Conservation (phyloP, 371 early-diverging fungal genomes). For the Circinella minor region DNA sequence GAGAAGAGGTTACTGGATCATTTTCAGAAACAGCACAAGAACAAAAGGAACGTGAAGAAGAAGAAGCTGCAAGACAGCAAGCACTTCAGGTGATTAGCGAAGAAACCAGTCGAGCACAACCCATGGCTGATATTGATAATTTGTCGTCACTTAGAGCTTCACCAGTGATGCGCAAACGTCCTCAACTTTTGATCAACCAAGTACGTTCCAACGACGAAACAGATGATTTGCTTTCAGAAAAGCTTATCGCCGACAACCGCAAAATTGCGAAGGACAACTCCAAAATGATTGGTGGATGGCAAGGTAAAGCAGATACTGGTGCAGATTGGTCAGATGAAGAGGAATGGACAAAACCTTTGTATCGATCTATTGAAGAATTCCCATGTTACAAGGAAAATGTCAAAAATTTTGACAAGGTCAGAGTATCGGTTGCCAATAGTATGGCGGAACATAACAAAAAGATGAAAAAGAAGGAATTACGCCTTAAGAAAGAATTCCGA, state of each 20-base stretch:
- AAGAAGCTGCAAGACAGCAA: conserved; percentile 43
- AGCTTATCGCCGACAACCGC: conserved; percentile 66
- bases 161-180: conserved; percentile 45
- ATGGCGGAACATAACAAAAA: conserved; percentile 25
- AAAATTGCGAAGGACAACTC: conserved; percentile 57
- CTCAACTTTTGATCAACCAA: conserved; percentile 51
- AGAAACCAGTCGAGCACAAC: conserved; percentile 21
- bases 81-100: conserved; percentile 47
- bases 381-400: conserved; percentile 65
- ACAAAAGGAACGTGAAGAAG: conserved; percentile 26
- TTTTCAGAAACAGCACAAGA: conserved; percentile 23
- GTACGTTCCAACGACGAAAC: conserved; percentile 39
- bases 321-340: conserved; percentile 50
- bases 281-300: conserved; percentile 44
- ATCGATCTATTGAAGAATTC: conserved; percentile 57
- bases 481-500: conserved; percentile 47
- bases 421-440: conserved; percentile 26
- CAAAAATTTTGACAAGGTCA: conserved; percentile 29
- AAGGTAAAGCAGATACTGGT: conserved; percentile 30
- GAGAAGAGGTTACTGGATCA: neutral
- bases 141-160: conserved; percentile 26
- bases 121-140: conserved; percentile 28
- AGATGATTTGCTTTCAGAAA: conserved; percentile 51
- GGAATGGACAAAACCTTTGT: conserved; percentile 44
- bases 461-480: conserved; percentile 34